Evolutionary conservation across 2,329 filamentous ascomycete species (phyloP).

Genomic region (Didymella exigua): DNA sequence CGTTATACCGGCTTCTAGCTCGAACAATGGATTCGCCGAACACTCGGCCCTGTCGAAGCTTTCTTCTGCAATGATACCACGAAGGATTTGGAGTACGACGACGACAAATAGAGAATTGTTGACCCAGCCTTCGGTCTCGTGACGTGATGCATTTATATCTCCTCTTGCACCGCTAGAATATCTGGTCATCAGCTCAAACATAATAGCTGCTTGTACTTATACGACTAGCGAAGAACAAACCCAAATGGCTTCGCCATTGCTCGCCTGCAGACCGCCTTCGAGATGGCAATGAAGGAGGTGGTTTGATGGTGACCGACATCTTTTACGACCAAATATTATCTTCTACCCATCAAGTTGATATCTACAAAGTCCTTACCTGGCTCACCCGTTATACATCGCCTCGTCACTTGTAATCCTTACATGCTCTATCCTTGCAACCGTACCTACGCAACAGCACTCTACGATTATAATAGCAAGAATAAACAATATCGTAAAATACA

Average conservation of each 20-base stretch:
- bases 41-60: constrained; percentile 41
- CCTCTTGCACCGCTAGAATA: constrained; percentile 69
- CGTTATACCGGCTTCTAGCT: constrained; percentile 47
- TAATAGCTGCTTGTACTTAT: constrained; percentile 83
- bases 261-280: constrained; percentile 82
- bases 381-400: too few relatives aligned
- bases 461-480: too few relatives aligned
- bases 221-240: constrained; percentile 87
- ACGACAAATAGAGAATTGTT: constrained; percentile 32
- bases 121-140: constrained; percentile 34
- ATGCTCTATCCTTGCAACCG: too few relatives aligned
- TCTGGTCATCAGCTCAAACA: constrained; percentile 77
- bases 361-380: too few relatives aligned
- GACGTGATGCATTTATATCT: constrained; percentile 26
- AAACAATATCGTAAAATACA: too few relatives aligned
- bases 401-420: too few relatives aligned
- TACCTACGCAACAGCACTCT: too few relatives aligned
- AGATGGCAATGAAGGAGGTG: constrained; percentile 68
- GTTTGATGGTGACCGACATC: constrained; percentile 91
- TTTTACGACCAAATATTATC: too few relatives aligned
- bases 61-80: constrained; percentile 42
- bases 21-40: constrained; percentile 46
- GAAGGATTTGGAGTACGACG: constrained; percentile 32
- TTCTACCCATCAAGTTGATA: too few relatives aligned
- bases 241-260: constrained; percentile 61